Evolutionary conservation across 1,284 basidiomycete species (phyloP).

Genomic region (Cryptococcus deneoformans): DNA sequence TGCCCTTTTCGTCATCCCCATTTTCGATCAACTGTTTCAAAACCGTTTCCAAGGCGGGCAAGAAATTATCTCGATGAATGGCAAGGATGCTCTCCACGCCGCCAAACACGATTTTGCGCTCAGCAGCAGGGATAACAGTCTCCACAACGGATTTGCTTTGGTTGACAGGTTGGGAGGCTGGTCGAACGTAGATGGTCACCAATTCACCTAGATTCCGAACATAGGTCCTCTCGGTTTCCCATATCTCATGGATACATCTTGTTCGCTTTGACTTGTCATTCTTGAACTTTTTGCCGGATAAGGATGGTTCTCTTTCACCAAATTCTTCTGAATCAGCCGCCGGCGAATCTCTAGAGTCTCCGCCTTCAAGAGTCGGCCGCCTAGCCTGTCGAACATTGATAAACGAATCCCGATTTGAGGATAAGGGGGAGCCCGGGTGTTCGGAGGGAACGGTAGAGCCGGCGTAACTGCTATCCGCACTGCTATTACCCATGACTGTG

Average conservation of each 20-base stretch:
- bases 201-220: constrained; percentile 89
- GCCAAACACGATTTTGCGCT: constrained; percentile 89
- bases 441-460: constrained; percentile 18
- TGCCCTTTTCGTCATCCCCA: constrained; percentile 70
- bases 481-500: constrained; percentile 27
- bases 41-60: constrained; percentile 80
- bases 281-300: constrained; percentile 77
- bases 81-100: constrained; percentile 86
- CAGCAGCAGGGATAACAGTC: constrained; percentile 57
- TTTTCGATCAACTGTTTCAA: constrained; percentile 63
- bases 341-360: constrained; percentile 1
- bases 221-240: constrained; percentile 91
- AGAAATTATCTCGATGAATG: constrained; percentile 88
- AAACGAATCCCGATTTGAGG: constrained; percentile 10
- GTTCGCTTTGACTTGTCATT: constrained; percentile 78
- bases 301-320: constrained; percentile 4
- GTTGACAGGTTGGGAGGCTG: constrained; percentile 65
- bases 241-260: constrained; percentile 77
- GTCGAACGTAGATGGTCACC: constrained; percentile 91
- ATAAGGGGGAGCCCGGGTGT: constrained; percentile 14
- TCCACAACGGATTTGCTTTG: constrained; percentile 60
- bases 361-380: constrained; percentile 18
- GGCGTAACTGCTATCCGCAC: constrained; percentile 13
- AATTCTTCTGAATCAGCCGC: constrained; percentile 2
- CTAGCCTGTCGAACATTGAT: constrained; percentile 19